Conservation (phyloP, 352 stramenopile genomes). For the Phytophthora brassicae region DNA sequence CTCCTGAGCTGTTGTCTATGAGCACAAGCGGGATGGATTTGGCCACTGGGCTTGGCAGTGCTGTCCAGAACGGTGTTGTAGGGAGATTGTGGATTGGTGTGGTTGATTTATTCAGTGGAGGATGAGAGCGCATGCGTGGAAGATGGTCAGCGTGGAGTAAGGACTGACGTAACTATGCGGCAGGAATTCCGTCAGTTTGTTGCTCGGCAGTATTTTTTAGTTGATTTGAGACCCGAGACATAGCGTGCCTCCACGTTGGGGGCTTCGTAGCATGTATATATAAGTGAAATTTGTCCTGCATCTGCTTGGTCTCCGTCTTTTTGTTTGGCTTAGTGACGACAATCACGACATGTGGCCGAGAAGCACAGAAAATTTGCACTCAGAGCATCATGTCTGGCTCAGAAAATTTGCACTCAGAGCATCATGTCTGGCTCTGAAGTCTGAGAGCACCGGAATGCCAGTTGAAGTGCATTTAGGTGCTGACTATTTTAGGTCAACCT, state of each 20-base stretch:
- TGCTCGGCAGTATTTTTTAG: conserved; percentile 38
- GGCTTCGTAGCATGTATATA: conserved; percentile 28
- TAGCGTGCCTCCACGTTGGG: conserved; percentile 19
- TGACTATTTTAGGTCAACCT: conserved; percentile 25
- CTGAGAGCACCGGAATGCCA: no score
- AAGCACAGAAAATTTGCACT: background rate
- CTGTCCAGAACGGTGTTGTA: conserved; percentile 8
- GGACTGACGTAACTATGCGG: conserved; percentile 13
- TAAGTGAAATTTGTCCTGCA: conserved; percentile 19
- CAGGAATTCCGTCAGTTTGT: conserved; percentile 23
- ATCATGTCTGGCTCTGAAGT: no score
- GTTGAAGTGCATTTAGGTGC: conserved; percentile 10
- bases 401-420: no score
- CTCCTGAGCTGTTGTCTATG: conserved; percentile 36
- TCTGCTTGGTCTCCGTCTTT: background rate
- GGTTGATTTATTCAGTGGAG: conserved; percentile 46
- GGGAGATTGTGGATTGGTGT: conserved; percentile 19
- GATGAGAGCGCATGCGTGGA: conserved; percentile 24
- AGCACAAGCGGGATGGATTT: conserved; percentile 7
- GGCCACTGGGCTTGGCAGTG: conserved; percentile 8
- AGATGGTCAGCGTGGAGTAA: conserved; percentile 18
- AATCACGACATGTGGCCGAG: background rate
- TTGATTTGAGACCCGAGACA: conserved; percentile 26
- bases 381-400: no score
- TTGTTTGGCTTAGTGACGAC: background rate